Base-by-base conservation (phyloP, 257 asterid genomes). In the Forsythia viridissima region DNA sequence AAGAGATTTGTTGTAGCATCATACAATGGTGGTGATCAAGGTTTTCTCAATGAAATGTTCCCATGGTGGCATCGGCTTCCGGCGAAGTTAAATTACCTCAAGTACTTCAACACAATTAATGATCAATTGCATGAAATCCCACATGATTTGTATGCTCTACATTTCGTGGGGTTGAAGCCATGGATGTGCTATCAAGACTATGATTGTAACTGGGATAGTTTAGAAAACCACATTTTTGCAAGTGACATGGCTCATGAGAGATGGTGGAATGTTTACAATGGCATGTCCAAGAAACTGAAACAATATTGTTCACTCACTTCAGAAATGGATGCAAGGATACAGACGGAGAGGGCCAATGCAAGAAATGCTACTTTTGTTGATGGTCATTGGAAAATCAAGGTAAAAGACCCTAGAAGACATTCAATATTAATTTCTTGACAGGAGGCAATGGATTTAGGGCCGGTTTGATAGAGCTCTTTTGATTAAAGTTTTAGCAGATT, bases 1-100 rank as follows among this genome's bases (percentile, higher is more conserved):
- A 81, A 75, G 43, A 85, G 86, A 37, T 63, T 65, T 70, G 70
- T 71, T 51, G 86, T 88, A 24, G 80, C 51, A n/a, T 87, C 98
- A 0, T 94, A 91, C 67, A 94, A 92, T 6, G 96, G 96, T 0
- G 97, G 98, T 0, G 97, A 94, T 76, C 98, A 94, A 59, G 98
- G 97, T 0, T 91, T 90, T 65, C 82, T 94, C 38, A 94, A 94
- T 20, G 97, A 92, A 37, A 72, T 92, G 81, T 94, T 89, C 18
- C 72, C 88, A 2, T 92, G 97, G 97, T 94, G 98, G 97, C 98
- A 94, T 48, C 78, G 94, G 18, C 86, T 84, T 74, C 94, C 97
- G 0, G 74, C 73, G 0, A 84, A 74, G 74, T 55, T 81, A 12
- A 94, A 92, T 48, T 55, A 66, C 12, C 87, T 94, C 57, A 94